Evolutionary conservation across 257 asterid species (phyloP).

Genomic region (Solanum bukasovii): DNA sequence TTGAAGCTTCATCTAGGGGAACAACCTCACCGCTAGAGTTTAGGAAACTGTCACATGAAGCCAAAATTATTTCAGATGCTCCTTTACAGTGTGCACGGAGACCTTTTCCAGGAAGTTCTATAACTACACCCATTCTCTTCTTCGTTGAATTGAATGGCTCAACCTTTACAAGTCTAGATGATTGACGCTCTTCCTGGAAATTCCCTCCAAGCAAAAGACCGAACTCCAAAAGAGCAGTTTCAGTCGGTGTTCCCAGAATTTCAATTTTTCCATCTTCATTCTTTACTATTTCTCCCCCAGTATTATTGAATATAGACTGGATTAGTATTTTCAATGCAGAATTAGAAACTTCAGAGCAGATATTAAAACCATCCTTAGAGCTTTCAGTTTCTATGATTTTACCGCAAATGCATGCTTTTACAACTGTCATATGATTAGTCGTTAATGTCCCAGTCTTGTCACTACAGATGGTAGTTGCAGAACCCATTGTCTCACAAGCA

Average conservation of each 20-base stretch:
- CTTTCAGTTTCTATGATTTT: slow-evolving; percentile 33
- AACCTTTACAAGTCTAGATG: slow-evolving; percentile 52
- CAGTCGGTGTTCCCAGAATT: slow-evolving; percentile 80
- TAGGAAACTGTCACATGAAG: slow-evolving; percentile 62
- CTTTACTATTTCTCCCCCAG: slow-evolving; percentile 76
- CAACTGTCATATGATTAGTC: slow-evolving; percentile 75
- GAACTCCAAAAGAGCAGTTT: slow-evolving; percentile 73
- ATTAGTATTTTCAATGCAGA: slow-evolving; percentile 32
- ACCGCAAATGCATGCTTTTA: slow-evolving; percentile 58
- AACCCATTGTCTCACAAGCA: slow-evolving; percentile 97
- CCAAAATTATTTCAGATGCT: slow-evolving; percentile 75
- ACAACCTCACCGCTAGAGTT: slow-evolving; percentile 42
- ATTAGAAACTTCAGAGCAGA: slow-evolving; percentile 48
- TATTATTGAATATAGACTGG: slow-evolving; percentile 66
- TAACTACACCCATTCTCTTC: slow-evolving; percentile 79
- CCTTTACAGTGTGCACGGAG: slow-evolving; percentile 84
- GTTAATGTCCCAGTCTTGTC: slow-evolving; percentile 94
- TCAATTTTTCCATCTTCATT: slow-evolving; percentile 42
- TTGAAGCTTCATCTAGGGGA: slow-evolving; percentile 40
- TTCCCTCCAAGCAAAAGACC: slow-evolving; percentile 77
- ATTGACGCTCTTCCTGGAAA: slow-evolving; percentile 41
- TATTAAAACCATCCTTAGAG: slow-evolving; percentile 24
- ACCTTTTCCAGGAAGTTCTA: slow-evolving; percentile 51
- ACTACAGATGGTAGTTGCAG: slow-evolving; percentile 88
- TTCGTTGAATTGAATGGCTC: slow-evolving; percentile 81